phyloP scores from a whole-genome alignment of 306 rosid species.

The Trifolium fragiferum region DNA sequence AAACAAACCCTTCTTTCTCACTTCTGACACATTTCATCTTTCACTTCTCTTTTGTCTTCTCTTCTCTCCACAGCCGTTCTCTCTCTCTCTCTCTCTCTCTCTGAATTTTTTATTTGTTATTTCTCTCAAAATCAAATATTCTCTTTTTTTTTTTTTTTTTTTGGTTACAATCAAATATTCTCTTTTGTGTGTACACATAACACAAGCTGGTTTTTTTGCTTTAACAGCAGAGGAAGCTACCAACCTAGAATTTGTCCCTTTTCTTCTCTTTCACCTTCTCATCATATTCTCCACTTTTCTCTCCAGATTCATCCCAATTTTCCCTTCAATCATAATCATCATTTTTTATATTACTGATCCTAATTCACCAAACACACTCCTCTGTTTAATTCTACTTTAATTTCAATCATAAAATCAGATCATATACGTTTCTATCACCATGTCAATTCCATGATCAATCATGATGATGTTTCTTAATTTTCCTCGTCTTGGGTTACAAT shows the following conservation, averaged over 20 bases:
- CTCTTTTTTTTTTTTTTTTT: no score
- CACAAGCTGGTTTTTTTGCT: neutral
- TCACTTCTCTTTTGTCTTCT: neutral
- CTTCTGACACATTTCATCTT: conserved; percentile 5
- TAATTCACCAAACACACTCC: neutral
- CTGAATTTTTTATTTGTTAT: neutral
- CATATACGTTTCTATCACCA: neutral
- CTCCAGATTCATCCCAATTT: conserved; percentile 5
- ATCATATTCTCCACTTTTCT: neutral
- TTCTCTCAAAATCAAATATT: neutral
- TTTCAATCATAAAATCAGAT: neutral
- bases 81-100: neutral
- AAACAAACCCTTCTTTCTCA: neutral
- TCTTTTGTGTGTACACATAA: neutral
- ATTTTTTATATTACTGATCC: conserved; percentile 15
- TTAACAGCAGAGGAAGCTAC: neutral
- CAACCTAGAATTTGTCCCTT: neutral
- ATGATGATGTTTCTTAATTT: neutral
- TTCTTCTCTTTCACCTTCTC: neutral
- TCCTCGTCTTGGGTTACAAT: neutral
- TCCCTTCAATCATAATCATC: conserved; percentile 15
- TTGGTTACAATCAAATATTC: no score
- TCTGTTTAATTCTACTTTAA: neutral
- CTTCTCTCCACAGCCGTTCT: neutral
- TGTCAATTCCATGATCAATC: neutral